Evolutionary conservation across 2,329 filamentous ascomycete species (phyloP), one percentile per base, ranked within the genome.

Genomic region (Exophiala sp.): DNA sequence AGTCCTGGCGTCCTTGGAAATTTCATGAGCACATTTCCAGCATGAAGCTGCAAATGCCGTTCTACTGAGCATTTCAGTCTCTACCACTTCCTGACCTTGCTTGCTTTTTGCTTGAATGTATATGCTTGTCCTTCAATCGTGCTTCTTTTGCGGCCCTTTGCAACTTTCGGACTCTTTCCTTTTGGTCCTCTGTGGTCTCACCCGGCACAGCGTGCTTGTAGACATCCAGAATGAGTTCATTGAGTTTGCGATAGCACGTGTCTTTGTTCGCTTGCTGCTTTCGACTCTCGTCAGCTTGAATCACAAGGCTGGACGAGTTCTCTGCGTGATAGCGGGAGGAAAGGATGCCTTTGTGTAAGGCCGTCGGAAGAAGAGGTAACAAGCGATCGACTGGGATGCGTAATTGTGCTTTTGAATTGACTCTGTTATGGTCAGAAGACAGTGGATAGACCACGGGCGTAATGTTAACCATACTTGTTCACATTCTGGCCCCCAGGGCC

Each of bases 401-500:
- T 33, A 86, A 67, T n/a, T 82, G 85, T 52, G 82, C 83, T 72
- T 86, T 86, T 34, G 83, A 84, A 65, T 83, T 85, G 59, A 85
- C 79, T 74, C 83, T 86, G 67, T 51, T 34, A 47, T 11, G 7
- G 32, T 53, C 16, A 49, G 43, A 50, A 46, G 40, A 32, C 3
- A n/a, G 16, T 11, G 24, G 16, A 40, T 24, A 49, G 16, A 14
- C 12, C 34, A 20, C 3, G 12, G 12, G 12, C 2, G n/a, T 20
- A 24, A 29, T 33, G 51, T 58, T 53, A 53, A 47, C 65, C 74
- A 60, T 69, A 86, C 83, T 86, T 86, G 70, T 86, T 86, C 52
- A 86, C 83, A 71, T 86, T 86, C 67, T 86, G 83, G 9, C 83
- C 83, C 47, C 83, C 83, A 14, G 83, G 83, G 3, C 83, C 83